Conservation (phyloP, 2,329 filamentous ascomycete genomes). For the Ceratocystis albifundus region DNA sequence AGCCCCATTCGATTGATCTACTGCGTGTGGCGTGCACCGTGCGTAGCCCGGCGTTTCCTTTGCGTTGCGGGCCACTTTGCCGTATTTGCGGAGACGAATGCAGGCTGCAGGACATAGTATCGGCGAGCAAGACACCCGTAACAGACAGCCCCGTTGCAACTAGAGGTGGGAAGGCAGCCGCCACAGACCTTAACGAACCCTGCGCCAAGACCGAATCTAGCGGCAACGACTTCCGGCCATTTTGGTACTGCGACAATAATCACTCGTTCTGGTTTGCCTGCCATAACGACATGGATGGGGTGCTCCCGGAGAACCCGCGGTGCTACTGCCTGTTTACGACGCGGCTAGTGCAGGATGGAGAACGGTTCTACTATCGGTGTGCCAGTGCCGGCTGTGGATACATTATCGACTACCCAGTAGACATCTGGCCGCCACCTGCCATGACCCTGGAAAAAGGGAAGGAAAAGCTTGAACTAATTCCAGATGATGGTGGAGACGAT, state of each 20-base stretch:
- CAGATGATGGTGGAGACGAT: conserved; percentile 20
- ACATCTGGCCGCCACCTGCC: background rate
- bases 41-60: conserved; percentile 19
- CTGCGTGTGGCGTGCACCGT: conserved; percentile 15
- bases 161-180: background rate
- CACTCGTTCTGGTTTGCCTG: conserved; percentile 15
- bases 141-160: background rate
- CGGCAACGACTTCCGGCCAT: background rate
- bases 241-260: conserved; percentile 14
- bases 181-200: background rate
- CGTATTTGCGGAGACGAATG: conserved; percentile 17
- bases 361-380: conserved; percentile 19
- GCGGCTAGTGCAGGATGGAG: conserved; percentile 1
- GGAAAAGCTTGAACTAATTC: conserved; percentile 8
- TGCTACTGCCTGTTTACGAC: conserved; percentile 21
- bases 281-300: conserved; percentile 19
- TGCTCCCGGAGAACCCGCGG: conserved; percentile 22
- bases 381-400: conserved; percentile 20
- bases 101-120: background rate
- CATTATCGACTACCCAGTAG: conserved; percentile 14
- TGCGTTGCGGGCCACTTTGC: conserved; percentile 19
- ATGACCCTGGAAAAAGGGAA: conserved; percentile 5
- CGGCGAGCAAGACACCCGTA: background rate
- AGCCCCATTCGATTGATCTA: background rate
- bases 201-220: too few relatives aligned